Percentiles rank a stretch among this genome's conserved stretches.
phyloP scores from a whole-genome alignment of 2,329 filamentous ascomycete genomes.

The Camptophora hylomeconis region DNA sequence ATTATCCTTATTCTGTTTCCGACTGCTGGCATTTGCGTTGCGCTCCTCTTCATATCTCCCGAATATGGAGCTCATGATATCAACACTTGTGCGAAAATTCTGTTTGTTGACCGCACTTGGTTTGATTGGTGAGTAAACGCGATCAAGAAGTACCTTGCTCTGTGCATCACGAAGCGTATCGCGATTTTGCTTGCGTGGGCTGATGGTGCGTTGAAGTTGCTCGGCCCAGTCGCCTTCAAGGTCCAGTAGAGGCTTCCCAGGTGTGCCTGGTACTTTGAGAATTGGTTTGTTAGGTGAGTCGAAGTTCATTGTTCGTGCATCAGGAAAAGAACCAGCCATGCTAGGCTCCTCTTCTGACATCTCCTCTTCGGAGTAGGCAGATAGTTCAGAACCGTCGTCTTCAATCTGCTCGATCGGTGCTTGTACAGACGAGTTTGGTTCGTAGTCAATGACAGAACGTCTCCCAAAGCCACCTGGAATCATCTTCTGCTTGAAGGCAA shows the following conservation, averaged over 20 bases:
- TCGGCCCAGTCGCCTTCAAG: slow-evolving; percentile 81
- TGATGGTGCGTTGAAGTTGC: slow-evolving; percentile 86
- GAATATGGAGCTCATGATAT: slow-evolving; percentile 91
- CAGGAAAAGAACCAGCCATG: slow-evolving; percentile 66
- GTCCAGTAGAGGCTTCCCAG: slow-evolving; percentile 38
- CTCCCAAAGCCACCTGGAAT: slow-evolving; percentile 74
- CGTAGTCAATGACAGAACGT: slow-evolving; percentile 42
- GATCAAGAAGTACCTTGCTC: slow-evolving; percentile 41
- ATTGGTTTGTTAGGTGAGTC: slow-evolving; percentile 11
- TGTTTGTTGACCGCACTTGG: slow-evolving; percentile 20
- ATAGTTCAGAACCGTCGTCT: slow-evolving; percentile 50
- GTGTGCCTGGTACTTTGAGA: slow-evolving; percentile 28
- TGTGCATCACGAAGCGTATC: slow-evolving; percentile 55
- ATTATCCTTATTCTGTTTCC: slow-evolving; percentile 43
- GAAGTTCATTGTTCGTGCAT: slow-evolving; percentile 32
- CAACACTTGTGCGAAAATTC: slow-evolving; percentile 75
- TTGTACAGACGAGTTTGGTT: slow-evolving; percentile 49
- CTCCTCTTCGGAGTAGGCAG: slow-evolving; percentile 47
- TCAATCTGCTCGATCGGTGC: slow-evolving; percentile 85
- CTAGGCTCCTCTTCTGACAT: slow-evolving; percentile 55
- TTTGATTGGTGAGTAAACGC: slow-evolving; percentile 22
- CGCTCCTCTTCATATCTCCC: slow-evolving; percentile 49
- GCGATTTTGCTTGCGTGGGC: slow-evolving; percentile 83
- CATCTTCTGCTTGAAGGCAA: slow-evolving; percentile 41
- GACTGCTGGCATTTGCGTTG: slow-evolving; percentile 42